Percentiles rank a stretch among this genome's conserved stretches.
Evolutionary conservation across 805 yeast genomes (phyloP).

Genomic region (Nakazawaea ambrosiae): DNA sequence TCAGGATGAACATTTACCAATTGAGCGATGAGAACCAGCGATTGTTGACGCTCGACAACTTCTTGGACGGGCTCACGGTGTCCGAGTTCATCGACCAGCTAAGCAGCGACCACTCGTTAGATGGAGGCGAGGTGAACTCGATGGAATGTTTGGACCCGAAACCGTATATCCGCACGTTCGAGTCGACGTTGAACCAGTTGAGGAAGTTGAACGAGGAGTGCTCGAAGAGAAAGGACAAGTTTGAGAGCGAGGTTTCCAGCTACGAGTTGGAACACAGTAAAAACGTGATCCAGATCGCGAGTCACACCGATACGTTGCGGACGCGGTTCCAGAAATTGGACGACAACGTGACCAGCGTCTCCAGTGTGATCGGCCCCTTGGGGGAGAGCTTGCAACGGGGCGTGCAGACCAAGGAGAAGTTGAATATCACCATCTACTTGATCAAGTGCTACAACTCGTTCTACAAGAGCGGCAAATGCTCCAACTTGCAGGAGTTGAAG

Average conservation of each 20-base stretch:
- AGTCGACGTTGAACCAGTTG: slow-evolving; percentile 71
- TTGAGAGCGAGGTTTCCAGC: slow-evolving; percentile 49
- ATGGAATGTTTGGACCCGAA: slow-evolving; percentile 73
- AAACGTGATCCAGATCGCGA: slow-evolving; percentile 50
- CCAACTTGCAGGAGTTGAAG: slow-evolving; percentile 49
- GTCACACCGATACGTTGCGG: slow-evolving; percentile 29
- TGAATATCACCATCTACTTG: slow-evolving; percentile 63
- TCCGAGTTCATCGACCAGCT: slow-evolving; percentile 77
- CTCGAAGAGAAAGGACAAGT: slow-evolving; percentile 36
- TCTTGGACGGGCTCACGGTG: slow-evolving; percentile 62
- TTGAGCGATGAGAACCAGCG: slow-evolving; percentile 56
- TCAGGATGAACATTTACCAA: slow-evolving; percentile 49
- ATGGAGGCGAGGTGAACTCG: slow-evolving; percentile 43
- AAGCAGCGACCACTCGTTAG: slow-evolving; percentile 55
- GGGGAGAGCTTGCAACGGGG: slow-evolving; percentile 62
- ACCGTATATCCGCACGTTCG: slow-evolving; percentile 91
- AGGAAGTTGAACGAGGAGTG: slow-evolving; percentile 55
- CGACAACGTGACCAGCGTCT: slow-evolving; percentile 45
- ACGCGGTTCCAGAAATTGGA: slow-evolving; percentile 31
- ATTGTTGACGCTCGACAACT: slow-evolving; percentile 52
- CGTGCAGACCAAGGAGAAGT: slow-evolving; percentile 66
- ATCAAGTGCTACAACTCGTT: slow-evolving; percentile 75
- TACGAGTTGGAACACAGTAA: slow-evolving; percentile 63
- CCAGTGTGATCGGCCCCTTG: slow-evolving; percentile 57
- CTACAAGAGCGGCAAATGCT: slow-evolving; percentile 43